Percentiles rank a stretch among this genome's conserved stretches.
Conservation (phyloP, 176 grass and related monocot genomes). For the Zoysia pacifica region DNA sequence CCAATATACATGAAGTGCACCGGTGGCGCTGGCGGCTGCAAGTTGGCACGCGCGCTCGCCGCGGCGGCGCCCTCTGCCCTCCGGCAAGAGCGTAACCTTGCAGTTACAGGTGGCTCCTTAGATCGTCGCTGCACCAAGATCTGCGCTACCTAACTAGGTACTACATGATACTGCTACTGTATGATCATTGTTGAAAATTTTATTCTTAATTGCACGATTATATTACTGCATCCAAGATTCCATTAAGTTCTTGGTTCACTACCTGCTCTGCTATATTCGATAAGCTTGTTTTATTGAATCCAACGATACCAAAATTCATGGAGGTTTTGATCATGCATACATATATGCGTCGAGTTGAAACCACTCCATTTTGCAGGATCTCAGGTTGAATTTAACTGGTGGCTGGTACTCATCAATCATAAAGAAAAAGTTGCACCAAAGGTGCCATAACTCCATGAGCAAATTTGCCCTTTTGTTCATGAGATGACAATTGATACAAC, state of each 20-base stretch:
- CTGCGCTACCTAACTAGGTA: neutral
- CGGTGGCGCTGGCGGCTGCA: neutral
- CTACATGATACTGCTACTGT: neutral
- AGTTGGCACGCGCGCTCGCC: neutral
- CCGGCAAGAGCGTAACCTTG: neutral
- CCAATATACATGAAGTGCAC: neutral
- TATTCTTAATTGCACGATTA: neutral
- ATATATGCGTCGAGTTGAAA: neutral
- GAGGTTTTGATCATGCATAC: neutral
- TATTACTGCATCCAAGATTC: neutral
- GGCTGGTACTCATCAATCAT: neutral
- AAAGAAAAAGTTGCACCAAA: neutral
- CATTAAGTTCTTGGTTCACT: neutral
- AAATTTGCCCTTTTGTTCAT: neutral
- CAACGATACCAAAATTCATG: neutral
- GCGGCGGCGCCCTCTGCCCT: neutral
- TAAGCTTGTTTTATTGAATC: neutral
- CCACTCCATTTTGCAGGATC: neutral
- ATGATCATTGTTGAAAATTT: neutral
- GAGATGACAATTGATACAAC: neutral
- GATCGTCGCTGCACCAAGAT: neutral
- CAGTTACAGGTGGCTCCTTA: neutral
- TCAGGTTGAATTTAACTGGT: neutral
- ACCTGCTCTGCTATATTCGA: neutral
- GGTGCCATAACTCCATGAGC: neutral